phyloP scores from a whole-genome alignment of 768 basidiomycete species.

The Boletus pseudo-olivaceus region DNA sequence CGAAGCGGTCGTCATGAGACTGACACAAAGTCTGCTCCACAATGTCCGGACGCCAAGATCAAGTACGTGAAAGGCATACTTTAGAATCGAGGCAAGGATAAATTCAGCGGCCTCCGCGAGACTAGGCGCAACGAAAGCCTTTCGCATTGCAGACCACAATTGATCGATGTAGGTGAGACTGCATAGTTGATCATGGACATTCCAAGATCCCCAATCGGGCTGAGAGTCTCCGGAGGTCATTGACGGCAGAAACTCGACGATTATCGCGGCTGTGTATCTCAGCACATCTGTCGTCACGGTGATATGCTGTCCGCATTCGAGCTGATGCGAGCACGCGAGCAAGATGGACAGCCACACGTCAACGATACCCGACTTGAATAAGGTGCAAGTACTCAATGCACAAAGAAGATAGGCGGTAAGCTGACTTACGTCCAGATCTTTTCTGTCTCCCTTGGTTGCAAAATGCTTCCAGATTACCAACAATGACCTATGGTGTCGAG shows the following conservation, averaged over 20 bases:
- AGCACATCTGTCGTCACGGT: conserved; percentile 35
- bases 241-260: conserved; percentile 36
- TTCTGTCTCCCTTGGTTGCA: conserved; percentile 17
- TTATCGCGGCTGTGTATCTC: conserved; percentile 31
- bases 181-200: conserved; percentile 31
- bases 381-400: conserved; percentile 3
- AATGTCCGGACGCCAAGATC: conserved; percentile 35
- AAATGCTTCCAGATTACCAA: conserved; percentile 37
- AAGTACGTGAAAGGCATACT: conserved; percentile 38
- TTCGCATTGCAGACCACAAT: conserved; percentile 52
- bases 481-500: conserved; percentile 37
- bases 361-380: conserved; percentile 37
- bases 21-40: conserved; percentile 51
- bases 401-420: background rate
- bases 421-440: conserved; percentile 25
- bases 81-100: conserved; percentile 46
- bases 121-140: conserved; percentile 41
- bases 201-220: conserved; percentile 22
- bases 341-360: conserved; percentile 55
- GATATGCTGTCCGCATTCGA: conserved; percentile 37
- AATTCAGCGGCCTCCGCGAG: conserved; percentile 44
- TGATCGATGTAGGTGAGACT: conserved; percentile 40
- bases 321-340: conserved; percentile 45
- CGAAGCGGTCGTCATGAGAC: conserved; percentile 42
- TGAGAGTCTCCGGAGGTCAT: background rate